phyloP scores from a whole-genome alignment of 148 eudicot species.

The Fagopyrum tataricum region DNA sequence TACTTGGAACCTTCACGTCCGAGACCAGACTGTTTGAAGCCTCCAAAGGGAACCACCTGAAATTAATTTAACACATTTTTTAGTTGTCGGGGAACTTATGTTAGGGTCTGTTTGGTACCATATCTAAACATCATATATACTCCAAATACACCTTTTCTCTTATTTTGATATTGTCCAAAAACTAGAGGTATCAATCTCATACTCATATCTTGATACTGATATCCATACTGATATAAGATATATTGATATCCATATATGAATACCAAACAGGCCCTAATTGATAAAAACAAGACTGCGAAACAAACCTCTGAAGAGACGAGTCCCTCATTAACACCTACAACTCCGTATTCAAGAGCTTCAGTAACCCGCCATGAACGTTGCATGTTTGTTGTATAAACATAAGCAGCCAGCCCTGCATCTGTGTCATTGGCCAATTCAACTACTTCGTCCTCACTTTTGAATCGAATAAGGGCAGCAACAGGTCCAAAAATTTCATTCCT shows the following conservation, averaged over 20 bases:
- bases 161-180: no score
- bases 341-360: constrained; percentile 94
- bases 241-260: no score
- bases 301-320: constrained; percentile 84
- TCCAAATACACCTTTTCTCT: no score
- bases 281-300: constrained; percentile 4
- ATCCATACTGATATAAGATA: no score
- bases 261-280: no score
- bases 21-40: constrained; percentile 85
- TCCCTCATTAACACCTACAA: constrained; percentile 95
- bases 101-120: no score
- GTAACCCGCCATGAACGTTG: constrained; percentile 85
- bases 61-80: constrained; percentile 11
- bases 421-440: constrained; percentile 86
- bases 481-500: constrained; percentile 98
- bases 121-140: no score
- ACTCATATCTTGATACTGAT: no score
- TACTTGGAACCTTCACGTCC: constrained; percentile 98
- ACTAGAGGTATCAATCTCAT: no score
- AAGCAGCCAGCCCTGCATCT: constrained; percentile 94
- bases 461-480: constrained; percentile 79
- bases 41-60: constrained; percentile 97
- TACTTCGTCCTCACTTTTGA: constrained; percentile 92
- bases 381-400: constrained; percentile 57
- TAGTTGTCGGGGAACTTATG: background rate